These are phyloP conservation scores for Musa itinerans DNA, from an alignment of 176 grass and related monocot species.

Conservation along the genomic window DNA sequence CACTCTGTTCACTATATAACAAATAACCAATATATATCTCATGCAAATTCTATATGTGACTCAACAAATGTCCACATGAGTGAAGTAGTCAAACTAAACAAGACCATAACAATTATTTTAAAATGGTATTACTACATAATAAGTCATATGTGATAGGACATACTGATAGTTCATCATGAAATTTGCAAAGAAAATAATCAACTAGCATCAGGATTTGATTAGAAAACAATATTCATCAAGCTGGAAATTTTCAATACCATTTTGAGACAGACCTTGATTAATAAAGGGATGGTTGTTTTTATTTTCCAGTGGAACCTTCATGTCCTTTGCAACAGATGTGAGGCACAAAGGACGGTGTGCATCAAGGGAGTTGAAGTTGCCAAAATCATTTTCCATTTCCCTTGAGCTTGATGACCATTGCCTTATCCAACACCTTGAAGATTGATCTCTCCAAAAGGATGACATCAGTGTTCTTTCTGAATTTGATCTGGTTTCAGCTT, in stretches of 20 bases:
- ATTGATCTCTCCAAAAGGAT: background rate
- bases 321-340: conserved; percentile 3
- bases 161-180: background rate
- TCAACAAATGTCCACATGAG: too few species aligned
- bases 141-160: too few species aligned
- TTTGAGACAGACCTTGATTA: conserved; percentile 4
- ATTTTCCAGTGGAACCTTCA: background rate
- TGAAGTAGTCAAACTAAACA: too few species aligned
- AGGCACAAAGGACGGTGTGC: background rate
- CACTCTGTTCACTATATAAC: too few species aligned
- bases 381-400: conserved; percentile 6
- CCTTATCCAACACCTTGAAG: background rate
- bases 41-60: too few species aligned
- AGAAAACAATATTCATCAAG: background rate
- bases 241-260: background rate
- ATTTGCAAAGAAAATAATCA: background rate
- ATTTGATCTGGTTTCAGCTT: background rate
- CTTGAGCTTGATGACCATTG: conserved; percentile 1
- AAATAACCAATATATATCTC: too few species aligned
- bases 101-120: too few species aligned
- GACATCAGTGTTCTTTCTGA: background rate
- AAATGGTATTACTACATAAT: too few species aligned
- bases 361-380: background rate
- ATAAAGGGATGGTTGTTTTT: background rate
- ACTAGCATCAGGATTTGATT: background rate